phyloP scores from a whole-genome alignment of 2,329 filamentous ascomycete genomes.

The Phaeophleospora eucalypticola region DNA sequence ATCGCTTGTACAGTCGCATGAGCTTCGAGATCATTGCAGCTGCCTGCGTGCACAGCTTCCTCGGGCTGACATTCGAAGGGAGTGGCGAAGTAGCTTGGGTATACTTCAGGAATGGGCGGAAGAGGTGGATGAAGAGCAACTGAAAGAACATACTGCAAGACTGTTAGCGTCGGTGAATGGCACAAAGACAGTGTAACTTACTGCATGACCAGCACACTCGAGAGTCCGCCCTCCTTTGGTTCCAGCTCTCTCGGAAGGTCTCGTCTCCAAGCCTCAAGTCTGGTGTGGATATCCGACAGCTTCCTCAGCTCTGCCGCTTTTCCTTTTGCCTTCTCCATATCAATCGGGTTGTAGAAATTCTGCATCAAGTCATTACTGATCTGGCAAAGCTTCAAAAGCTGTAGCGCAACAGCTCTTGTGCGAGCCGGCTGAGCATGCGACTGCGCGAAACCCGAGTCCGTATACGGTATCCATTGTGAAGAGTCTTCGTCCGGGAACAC shows the following conservation, averaged over 20 bases:
- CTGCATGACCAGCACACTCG: conserved; percentile 81
- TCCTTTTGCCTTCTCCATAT: conserved; percentile 58
- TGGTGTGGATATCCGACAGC: conserved; percentile 83
- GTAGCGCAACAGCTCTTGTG: conserved; percentile 74
- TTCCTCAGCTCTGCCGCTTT: conserved; percentile 87
- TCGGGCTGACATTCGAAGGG: conserved; percentile 80
- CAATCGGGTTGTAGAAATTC: conserved; percentile 82
- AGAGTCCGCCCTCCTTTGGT: conserved; percentile 80
- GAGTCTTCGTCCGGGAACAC: conserved; percentile 87
- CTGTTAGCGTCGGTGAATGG: conserved; percentile 22
- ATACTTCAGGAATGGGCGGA: conserved; percentile 92
- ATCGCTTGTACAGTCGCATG: conserved; percentile 89
- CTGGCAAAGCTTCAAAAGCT: conserved; percentile 80
- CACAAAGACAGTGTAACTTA: conserved; percentile 51
- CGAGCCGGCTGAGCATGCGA: conserved; percentile 73
- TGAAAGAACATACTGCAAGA: conserved; percentile 87
- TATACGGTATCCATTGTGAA: conserved; percentile 82
- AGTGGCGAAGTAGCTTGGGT: conserved; percentile 75
- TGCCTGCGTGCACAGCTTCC: conserved; percentile 85
- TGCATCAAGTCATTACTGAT: conserved; percentile 87
- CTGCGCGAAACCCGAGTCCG: conserved; percentile 72
- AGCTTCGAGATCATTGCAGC: conserved; percentile 87
- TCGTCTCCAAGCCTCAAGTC: conserved; percentile 84
- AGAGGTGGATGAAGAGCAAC: conserved; percentile 89
- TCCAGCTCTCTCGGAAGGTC: conserved; percentile 82